phyloP scores from a whole-genome alignment of 2,329 filamentous ascomycete genomes.

The Colletotrichum phormii region DNA sequence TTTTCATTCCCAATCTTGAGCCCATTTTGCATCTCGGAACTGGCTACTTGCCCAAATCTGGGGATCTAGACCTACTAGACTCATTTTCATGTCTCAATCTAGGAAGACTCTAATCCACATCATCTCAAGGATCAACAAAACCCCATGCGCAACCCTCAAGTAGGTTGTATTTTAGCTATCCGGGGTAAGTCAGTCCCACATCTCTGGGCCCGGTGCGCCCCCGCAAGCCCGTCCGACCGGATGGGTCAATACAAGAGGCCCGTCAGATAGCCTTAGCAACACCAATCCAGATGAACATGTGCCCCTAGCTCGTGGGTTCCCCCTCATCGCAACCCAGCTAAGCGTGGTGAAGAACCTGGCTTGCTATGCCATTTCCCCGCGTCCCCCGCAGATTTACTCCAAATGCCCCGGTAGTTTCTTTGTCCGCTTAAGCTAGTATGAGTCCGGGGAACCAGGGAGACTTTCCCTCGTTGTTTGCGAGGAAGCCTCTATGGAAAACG shows the following conservation, averaged over 20 bases:
- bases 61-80: too few species aligned
- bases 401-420: slow-evolving; percentile 23
- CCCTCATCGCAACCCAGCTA: neutral
- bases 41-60: too few species aligned
- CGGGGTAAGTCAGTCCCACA: slow-evolving; percentile 31
- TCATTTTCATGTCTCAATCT: too few species aligned
- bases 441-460: neutral
- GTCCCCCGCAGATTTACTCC: slow-evolving; percentile 20
- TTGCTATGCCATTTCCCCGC: slow-evolving; percentile 3
- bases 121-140: slow-evolving; percentile 11
- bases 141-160: neutral
- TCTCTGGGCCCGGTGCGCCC: neutral
- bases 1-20: too few species aligned
- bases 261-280: slow-evolving; percentile 3
- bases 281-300: slow-evolving; percentile 6
- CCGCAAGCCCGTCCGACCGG: slow-evolving; percentile 6
- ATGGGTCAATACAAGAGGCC: neutral
- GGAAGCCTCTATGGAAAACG: neutral
- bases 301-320: neutral
- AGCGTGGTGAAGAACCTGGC: neutral
- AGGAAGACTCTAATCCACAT: too few species aligned
- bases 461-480: neutral
- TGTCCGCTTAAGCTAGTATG: slow-evolving; percentile 16
- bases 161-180: neutral
- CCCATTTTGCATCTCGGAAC: too few species aligned